A percentile compares a stretch with the other conserved stretches of the same genome.
Conservation (phyloP, 2,329 filamentous ascomycete genomes). For the Pseudogymnoascus sp. region DNA sequence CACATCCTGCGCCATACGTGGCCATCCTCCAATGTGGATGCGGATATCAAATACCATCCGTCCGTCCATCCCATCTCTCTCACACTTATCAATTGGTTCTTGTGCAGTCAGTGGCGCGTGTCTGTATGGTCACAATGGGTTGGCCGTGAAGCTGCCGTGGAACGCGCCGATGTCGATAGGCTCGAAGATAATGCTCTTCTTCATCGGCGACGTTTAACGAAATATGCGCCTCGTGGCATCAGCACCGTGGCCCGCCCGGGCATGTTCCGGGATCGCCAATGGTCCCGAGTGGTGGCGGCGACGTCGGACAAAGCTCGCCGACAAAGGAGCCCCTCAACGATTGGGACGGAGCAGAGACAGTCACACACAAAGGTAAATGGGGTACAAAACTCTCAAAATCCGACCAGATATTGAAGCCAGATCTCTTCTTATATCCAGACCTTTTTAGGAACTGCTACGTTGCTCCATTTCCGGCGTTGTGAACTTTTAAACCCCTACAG, state of each 20-base stretch:
- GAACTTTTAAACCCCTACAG: constrained; percentile 8
- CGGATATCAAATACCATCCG: constrained; percentile 2
- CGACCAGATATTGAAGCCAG: neutral
- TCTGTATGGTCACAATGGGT: neutral
- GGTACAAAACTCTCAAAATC: neutral
- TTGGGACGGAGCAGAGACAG: neutral
- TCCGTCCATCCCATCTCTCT: neutral
- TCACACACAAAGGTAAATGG: neutral
- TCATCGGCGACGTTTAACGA: neutral
- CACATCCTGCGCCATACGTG: neutral
- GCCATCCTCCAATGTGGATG: neutral
- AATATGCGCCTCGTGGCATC: constrained; percentile 4
- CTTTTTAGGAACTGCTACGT: neutral
- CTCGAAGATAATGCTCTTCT: neutral
- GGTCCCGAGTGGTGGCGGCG: constrained; percentile 3
- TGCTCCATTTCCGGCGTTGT: neutral
- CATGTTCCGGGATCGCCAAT: constrained; percentile 2
- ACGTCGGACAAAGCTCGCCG: neutral
- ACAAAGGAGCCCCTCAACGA: neutral
- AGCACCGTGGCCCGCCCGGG: neutral
- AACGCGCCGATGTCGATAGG: neutral
- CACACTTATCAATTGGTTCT: neutral
- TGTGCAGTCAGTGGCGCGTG: neutral
- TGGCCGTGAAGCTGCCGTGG: neutral
- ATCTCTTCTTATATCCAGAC: neutral